Base-by-base conservation (phyloP, 768 basidiomycete genomes). In the Tricholomella constricta region DNA sequence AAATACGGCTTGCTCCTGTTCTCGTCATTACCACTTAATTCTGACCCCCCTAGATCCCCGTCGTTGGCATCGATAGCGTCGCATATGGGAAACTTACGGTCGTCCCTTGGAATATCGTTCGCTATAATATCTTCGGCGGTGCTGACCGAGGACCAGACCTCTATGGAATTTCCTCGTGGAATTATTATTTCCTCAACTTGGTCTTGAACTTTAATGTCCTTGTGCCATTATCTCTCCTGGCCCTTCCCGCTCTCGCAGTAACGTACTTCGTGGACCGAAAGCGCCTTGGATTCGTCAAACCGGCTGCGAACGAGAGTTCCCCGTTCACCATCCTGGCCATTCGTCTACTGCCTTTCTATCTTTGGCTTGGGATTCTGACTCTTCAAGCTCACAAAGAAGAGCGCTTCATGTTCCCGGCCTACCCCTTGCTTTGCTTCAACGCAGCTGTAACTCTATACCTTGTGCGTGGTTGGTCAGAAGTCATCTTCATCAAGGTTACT, bases 321-420 rank as follows among this genome's bases (percentile, higher is more conserved):
- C 93, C 93, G 0, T 94, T 88, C 62, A 87, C 81, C 1, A 68
- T 92, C 40, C 72, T 98, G 41, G 80, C 79, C 4, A 68, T 96
- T 49, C 81, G 94, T 32, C 76, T 98, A n/a, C 69, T 80, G n/a
- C 94, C 94, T 0, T 76, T 96, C 55, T 98, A 98, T 71, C 58
- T 98, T n/a, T 98, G 97, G 96, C 62, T 87, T 41, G 80, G 70
- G 1, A 87, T 97, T 56, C 72, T 99, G 59, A 85, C 84, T 4
- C 60, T 77, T 2, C 96, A 98, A 71, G 74, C 88, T 1, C 97
- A 99, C 72, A 99, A 99, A 72, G 97, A 99, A 70, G 97, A 99
- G 66, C 80, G 97, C n/a, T 99, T 99, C 74, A 89, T 98, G 85
- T 98, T 87, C 69, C 96, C 97, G 1, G 88, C 83, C 2, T 98